Evolutionary conservation across 1,284 basidiomycete species (phyloP).

Genomic region (Volvariella volvacea): DNA sequence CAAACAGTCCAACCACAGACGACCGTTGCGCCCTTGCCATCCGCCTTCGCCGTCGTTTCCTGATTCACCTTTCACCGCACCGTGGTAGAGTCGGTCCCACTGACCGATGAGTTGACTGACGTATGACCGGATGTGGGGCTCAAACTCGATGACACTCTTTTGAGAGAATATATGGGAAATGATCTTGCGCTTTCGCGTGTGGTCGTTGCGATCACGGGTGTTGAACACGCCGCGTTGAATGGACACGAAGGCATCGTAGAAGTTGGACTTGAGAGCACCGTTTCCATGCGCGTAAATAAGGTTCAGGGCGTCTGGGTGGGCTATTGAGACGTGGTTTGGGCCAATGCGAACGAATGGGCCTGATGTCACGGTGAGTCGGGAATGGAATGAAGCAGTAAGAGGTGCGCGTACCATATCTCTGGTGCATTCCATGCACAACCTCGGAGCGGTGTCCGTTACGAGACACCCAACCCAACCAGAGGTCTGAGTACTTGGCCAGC

Average conservation of each 20-base stretch:
- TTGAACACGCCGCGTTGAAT: slow-evolving; percentile 79
- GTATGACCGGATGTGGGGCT: slow-evolving; percentile 67
- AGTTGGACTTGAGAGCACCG: slow-evolving; percentile 69
- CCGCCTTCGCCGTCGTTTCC: slow-evolving; percentile 62
- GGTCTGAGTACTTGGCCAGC: slow-evolving; percentile 68
- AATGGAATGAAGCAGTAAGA: slow-evolving; percentile 1
- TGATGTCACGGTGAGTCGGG: slow-evolving; percentile 19
- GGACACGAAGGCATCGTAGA: slow-evolving; percentile 82
- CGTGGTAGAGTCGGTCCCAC: slow-evolving; percentile 72
- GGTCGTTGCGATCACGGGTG: slow-evolving; percentile 78
- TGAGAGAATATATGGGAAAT: slow-evolving; percentile 85
- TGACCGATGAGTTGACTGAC: slow-evolving; percentile 59
- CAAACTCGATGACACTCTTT: slow-evolving; percentile 78
- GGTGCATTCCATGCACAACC: slow-evolving; percentile 70
- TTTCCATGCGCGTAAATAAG: slow-evolving; percentile 77
- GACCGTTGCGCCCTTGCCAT: slow-evolving; percentile 53
- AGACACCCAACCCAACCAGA: slow-evolving; percentile 68
- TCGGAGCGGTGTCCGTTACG: slow-evolving; percentile 72
- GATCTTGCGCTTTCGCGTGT: slow-evolving; percentile 86
- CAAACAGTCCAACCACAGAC: slow-evolving; percentile 69
- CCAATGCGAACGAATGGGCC: slow-evolving; percentile 81
- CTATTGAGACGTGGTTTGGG: slow-evolving; percentile 81
- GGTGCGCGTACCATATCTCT: slow-evolving; percentile 59
- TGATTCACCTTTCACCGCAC: slow-evolving; percentile 44
- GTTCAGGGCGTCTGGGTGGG: slow-evolving; percentile 72